A percentile compares a stretch with the other conserved stretches of the same genome.
phyloP scores from a whole-genome alignment of 176 grass and related monocot species.

The Puccinellia tenuiflora region DNA sequence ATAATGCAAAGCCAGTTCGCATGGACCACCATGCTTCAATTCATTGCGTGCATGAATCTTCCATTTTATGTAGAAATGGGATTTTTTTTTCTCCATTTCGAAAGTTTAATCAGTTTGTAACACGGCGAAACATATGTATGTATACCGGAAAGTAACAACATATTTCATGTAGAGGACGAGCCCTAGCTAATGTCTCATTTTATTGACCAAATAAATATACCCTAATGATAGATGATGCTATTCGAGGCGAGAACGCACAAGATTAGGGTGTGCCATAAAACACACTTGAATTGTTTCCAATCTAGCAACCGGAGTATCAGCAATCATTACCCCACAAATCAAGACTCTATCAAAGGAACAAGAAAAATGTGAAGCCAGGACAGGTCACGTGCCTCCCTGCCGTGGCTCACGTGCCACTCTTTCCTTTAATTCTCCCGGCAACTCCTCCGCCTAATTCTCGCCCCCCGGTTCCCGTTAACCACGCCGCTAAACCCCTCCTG shows the following conservation, averaged over 20 bases:
- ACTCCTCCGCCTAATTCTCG: slow-evolving; percentile 15
- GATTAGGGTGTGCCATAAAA: neutral
- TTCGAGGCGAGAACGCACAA: neutral
- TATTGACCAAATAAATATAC: neutral
- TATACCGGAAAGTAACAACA: neutral
- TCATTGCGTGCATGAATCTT: neutral
- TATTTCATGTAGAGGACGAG: neutral
- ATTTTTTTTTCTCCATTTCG: neutral
- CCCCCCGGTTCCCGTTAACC: slow-evolving; percentile 19
- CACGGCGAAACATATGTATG: neutral
- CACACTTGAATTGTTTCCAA: neutral
- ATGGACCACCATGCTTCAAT: neutral
- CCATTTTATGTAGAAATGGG: neutral
- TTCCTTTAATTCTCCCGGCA: slow-evolving; percentile 26
- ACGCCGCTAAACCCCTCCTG: neutral
- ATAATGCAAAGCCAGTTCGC: slow-evolving; percentile 17
- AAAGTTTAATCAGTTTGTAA: neutral
- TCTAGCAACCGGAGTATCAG: neutral
- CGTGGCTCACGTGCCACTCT: neutral
- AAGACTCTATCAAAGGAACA: neutral
- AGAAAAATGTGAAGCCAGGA: neutral
- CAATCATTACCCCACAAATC: slow-evolving; percentile 8
- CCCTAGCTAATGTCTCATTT: neutral
- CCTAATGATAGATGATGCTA: no score
- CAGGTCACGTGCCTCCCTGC: neutral